phyloP scores from a whole-genome alignment of 108 stramenopile species.

The Skeletonema menzelii region DNA sequence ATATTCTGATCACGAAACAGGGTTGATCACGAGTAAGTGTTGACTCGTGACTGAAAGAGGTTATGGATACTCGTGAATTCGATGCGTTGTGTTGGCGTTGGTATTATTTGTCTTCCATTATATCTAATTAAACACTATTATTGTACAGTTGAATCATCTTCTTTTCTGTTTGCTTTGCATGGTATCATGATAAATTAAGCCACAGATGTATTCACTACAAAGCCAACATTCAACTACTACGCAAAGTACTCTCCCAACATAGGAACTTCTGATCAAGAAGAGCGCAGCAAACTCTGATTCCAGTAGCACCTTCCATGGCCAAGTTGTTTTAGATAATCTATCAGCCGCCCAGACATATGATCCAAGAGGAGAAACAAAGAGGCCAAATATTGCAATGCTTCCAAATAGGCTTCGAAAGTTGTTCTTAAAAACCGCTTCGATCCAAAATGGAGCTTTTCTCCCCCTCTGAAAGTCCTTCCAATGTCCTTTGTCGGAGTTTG shows the following conservation, averaged over 20 bases:
- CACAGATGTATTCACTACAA: constrained; percentile 26
- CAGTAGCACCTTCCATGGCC: constrained; percentile 16
- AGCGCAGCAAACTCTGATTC: constrained; percentile 5
- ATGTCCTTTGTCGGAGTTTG: constrained; percentile 5
- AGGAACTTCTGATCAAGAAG: constrained; percentile 17
- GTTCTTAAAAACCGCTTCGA: constrained; percentile 58
- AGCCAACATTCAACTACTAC: constrained; percentile 41
- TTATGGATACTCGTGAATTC: too few species aligned
- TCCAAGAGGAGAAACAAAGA: constrained; percentile 39
- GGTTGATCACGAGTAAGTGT: too few species aligned
- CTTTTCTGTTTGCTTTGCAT: background rate
- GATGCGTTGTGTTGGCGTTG: too few species aligned
- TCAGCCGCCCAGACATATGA: constrained; percentile 33
- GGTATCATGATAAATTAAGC: constrained; percentile 8
- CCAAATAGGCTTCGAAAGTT: constrained; percentile 52
- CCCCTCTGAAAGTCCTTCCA: constrained; percentile 37
- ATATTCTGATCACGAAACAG: too few species aligned
- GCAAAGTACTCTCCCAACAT: constrained; percentile 25
- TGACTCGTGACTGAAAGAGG: too few species aligned
- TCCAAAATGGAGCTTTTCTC: constrained; percentile 41
- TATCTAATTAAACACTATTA: background rate
- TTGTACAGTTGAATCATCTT: background rate
- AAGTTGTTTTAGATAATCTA: constrained; percentile 7
- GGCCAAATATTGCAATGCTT: constrained; percentile 53
- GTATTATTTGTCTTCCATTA: too few species aligned